These are phyloP conservation scores for Cladosporium cucumerinum DNA, from an alignment of 2,329 filamentous ascomycete genomes.

Conservation along the genomic window DNA sequence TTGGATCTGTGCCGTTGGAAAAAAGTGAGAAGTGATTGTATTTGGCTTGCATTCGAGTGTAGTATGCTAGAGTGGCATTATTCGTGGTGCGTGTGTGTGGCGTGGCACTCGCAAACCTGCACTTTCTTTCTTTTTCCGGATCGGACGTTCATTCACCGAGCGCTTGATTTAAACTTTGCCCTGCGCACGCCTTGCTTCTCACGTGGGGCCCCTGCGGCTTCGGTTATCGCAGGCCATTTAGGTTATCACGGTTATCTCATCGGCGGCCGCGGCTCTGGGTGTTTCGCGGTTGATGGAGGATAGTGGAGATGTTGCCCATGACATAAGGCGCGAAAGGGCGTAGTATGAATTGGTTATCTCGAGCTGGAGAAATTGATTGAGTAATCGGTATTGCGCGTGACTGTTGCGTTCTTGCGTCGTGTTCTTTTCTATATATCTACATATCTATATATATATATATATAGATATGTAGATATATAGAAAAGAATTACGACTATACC, in stretches of 20 bases:
- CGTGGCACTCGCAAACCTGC: not conserved
- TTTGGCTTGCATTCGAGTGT: not conserved
- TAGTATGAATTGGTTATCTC: not conserved
- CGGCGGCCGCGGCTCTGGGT: not conserved
- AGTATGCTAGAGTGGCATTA: not conserved
- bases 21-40: not conserved
- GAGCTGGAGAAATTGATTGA: not conserved
- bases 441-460: too few species aligned
- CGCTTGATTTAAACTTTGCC: not conserved
- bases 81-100: not conserved
- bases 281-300: not conserved
- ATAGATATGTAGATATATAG: too few species aligned
- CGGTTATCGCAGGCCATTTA: not conserved
- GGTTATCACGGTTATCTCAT: not conserved
- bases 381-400: not conserved
- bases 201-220: not conserved
- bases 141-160: not conserved
- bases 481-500: too few species aligned
- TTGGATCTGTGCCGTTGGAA: too few species aligned
- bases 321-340: not conserved
- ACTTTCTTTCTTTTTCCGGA: not conserved
- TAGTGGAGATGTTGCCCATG: not conserved
- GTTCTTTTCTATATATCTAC: not conserved
- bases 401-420: not conserved
- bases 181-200: not conserved